Conservation (phyloP, 208 protist species). For the Blechomonas ayalai region DNA sequence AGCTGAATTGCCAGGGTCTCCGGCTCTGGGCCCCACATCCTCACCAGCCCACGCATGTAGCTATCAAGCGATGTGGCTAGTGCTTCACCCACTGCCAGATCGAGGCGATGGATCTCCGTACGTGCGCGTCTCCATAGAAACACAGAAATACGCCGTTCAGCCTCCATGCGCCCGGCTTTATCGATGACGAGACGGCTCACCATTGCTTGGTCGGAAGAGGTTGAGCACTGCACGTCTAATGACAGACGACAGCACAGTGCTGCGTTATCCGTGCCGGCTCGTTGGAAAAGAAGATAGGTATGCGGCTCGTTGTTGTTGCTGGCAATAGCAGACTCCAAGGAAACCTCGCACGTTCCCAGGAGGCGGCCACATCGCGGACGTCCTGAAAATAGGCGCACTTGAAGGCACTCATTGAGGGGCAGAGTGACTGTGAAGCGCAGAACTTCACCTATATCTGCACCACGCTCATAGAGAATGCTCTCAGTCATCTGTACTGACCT, state of each 20-base stretch:
- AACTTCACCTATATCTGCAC: slow-evolving; percentile 2
- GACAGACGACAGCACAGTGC: slow-evolving; percentile 10
- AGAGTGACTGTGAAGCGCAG: too few species aligned
- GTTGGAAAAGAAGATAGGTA: slow-evolving; percentile 4
- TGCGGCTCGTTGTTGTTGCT: background rate
- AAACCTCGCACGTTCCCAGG: too few species aligned
- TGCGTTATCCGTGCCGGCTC: slow-evolving; percentile 9
- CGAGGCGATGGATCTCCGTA: slow-evolving; percentile 14
- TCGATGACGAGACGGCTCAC: slow-evolving; percentile 3
- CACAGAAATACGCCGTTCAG: too few species aligned
- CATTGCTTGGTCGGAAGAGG: background rate
- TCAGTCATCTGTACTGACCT: slow-evolving; percentile 6
- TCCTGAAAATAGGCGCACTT: too few species aligned
- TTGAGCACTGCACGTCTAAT: background rate
- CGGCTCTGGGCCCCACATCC: slow-evolving; percentile 1
- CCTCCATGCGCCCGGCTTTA: slow-evolving; percentile 7
- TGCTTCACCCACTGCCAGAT: too few species aligned
- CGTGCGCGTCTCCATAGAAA: slow-evolving; percentile 13
- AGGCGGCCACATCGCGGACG: too few species aligned
- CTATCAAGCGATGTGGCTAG: slow-evolving; percentile 5
- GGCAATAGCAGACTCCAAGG: too few species aligned
- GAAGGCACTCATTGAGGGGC: too few species aligned
- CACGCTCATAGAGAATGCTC: slow-evolving; percentile 5
- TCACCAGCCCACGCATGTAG: slow-evolving; percentile 5
- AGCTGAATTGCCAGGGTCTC: slow-evolving; percentile 7